Evolutionary conservation across 2,329 filamentous ascomycete genomes (phyloP), one percentile per base, ranked within the genome.

Genomic region (Cordyceps cateniannulata): DNA sequence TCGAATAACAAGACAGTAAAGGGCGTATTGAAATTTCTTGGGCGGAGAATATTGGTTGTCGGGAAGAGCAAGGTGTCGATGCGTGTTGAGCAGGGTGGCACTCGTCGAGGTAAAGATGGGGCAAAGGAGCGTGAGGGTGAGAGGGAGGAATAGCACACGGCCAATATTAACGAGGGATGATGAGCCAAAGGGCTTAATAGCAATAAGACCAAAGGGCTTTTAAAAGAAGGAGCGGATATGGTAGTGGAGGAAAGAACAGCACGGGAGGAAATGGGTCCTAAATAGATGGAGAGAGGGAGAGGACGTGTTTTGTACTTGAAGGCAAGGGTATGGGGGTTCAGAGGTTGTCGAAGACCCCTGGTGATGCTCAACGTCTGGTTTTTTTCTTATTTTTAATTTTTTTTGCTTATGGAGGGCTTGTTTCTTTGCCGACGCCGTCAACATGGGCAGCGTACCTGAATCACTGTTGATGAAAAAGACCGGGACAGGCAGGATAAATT

Each of bases 371-470:
- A 54, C 44, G 51, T 48, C 49, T 48, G 29, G 22, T 24, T 50
- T 53, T 59, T 32, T 35, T 32, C 45, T 61, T 59, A 7, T 22
- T 45, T 45, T 22, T n/a, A 10, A 61, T 59, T 29, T 51, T 59
- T 56, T 44, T 49, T 59, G 49, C 56, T 60, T 50, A 44, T 55
- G 56, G 42, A 27, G 14, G 49, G 22, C 45, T 35, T 53, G 22
- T 54, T 60, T 60, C 57, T 60, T 60, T 60, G 38, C 57, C 49
- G 27, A 29, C 27, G 52, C 58, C 52, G 47, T 49, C 59, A 25
- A 48, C 27, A 61, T 29, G 45, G 27, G 49, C 45, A 48, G 51
- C 45, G 69, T 69, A 69, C 68, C 69, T 71, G 66, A 68, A 66
- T 69, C 65, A 66, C 65, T 64, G 65, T 62, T 68, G 66, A 69